Evolutionary conservation across 305 asterid genomes (phyloP).

Genomic region (Nicotiana rustica): DNA sequence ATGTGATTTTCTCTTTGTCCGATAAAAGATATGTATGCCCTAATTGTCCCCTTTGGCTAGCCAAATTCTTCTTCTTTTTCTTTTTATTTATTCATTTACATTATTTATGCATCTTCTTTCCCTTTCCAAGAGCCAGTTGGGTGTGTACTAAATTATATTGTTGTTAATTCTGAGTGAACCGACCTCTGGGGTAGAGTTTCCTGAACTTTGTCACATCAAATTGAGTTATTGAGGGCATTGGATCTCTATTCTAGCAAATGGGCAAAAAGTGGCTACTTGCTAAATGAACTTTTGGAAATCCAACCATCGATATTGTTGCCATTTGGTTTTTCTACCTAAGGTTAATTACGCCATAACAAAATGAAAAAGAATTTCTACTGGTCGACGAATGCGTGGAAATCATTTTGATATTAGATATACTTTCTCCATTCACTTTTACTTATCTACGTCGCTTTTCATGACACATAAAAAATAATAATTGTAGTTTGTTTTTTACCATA

Average conservation of each 20-base stretch:
- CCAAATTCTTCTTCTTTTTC: not conserved
- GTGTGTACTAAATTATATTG: not conserved
- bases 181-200: not conserved
- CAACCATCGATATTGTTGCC: no score
- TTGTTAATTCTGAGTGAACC: not conserved
- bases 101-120: not conserved
- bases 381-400: no score
- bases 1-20: constrained; percentile 28
- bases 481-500: no score
- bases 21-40: constrained; percentile 8
- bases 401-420: no score
- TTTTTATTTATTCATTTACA: no score
- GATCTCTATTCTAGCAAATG: not conserved
- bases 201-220: constrained; percentile 10
- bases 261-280: not conserved
- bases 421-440: no score
- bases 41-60: constrained; percentile 9
- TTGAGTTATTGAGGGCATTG: not conserved
- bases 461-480: no score
- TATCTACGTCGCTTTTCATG: no score
- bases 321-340: no score
- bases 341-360: no score
- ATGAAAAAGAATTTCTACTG: no score
- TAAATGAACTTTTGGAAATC: not conserved
- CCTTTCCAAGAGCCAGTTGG: not conserved